Evolutionary conservation across 495 filamentous ascomycete genomes (phyloP).

Genomic region (Neurospora tetraspora): DNA sequence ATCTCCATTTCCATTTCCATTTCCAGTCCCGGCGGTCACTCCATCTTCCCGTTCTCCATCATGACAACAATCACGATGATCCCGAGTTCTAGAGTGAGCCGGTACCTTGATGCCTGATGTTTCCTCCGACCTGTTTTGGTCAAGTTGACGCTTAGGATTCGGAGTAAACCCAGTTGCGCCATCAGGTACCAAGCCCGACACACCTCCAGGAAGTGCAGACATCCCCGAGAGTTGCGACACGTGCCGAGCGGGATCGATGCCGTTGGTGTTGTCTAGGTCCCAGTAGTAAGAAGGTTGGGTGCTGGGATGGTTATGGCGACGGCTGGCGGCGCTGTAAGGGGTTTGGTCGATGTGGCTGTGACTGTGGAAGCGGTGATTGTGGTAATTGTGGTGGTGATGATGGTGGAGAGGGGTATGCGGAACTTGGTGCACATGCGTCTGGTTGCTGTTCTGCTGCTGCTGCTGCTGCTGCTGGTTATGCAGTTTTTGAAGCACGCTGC

Average conservation of each 20-base stretch:
- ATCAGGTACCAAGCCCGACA: background rate
- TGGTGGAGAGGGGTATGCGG: background rate
- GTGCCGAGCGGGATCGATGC: background rate
- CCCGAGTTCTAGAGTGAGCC: background rate
- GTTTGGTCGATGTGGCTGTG: background rate
- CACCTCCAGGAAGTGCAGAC: background rate
- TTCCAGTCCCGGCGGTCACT: background rate
- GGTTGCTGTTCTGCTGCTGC: background rate
- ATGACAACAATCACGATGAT: background rate
- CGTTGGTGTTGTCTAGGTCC: background rate
- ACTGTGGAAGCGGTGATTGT: background rate
- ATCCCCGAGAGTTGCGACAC: background rate
- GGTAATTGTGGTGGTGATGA: background rate
- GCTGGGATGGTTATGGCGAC: background rate
- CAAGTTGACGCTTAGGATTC: background rate
- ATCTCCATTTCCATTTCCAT: background rate
- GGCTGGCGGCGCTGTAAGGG: background rate
- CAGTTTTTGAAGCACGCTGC: background rate
- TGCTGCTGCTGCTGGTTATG: background rate
- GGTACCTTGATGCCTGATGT: background rate
- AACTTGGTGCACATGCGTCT: background rate
- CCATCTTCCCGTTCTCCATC: background rate
- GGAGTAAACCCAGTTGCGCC: background rate
- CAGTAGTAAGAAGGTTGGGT: background rate
- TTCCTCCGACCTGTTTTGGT: background rate